Percentiles rank a stretch among this genome's conserved stretches.
Conservation (phyloP, 129 eudicot species). For the Flaveria robusta region DNA sequence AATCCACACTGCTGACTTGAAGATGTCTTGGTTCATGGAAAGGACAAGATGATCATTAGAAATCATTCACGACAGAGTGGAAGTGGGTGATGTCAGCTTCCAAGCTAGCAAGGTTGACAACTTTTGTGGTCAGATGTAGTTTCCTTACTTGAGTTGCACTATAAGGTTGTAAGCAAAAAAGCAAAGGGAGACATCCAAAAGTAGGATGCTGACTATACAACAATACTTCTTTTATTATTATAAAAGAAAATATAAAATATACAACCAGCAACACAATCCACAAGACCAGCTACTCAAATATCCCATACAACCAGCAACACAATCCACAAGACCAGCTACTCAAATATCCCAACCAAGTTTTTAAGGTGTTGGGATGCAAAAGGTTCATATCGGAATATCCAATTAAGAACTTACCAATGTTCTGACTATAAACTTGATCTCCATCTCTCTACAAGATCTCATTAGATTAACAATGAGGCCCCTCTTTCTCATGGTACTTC, state of each 20-base stretch:
- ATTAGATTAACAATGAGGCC: conserved; percentile 78
- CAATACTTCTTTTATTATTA: background rate
- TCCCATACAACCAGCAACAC: background rate
- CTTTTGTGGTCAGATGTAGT: conserved; percentile 6
- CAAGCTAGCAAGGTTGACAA: background rate
- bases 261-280: background rate
- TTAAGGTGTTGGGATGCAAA: conserved; percentile 11
- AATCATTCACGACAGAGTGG: background rate
- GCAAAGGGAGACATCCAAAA: background rate
- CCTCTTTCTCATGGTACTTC: conserved; percentile 73
- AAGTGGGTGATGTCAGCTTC: background rate
- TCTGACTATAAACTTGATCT: conserved; percentile 92
- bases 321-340: conserved; percentile 6
- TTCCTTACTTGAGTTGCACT: conserved; percentile 2
- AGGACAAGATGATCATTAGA: background rate
- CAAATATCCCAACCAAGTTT: conserved; percentile 1
- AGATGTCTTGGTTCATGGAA: background rate
- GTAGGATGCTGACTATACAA: background rate
- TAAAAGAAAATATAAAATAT: no score
- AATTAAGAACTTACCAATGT: conserved; percentile 62
- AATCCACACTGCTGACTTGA: no score
- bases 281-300: conserved; percentile 1
- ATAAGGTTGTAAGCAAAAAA: background rate
- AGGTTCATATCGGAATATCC: background rate
- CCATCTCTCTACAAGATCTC: conserved; percentile 95